phyloP scores from a whole-genome alignment of 2,329 filamentous ascomycete genomes.

The Bipolaris cookei region DNA sequence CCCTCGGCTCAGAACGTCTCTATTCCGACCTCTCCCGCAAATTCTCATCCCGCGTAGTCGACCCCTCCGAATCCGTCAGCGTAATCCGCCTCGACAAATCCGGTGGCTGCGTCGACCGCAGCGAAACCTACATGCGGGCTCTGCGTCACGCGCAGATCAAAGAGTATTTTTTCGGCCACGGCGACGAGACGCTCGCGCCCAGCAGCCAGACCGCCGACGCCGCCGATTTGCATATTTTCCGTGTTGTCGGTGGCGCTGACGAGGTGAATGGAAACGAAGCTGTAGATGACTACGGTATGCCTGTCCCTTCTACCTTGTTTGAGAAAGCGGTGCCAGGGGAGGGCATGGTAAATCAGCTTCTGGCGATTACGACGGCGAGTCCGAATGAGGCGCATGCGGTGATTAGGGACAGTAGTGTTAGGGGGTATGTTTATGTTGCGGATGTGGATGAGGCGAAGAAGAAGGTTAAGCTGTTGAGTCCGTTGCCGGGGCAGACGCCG shows the following conservation, averaged over 20 bases:
- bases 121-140: conserved; percentile 74
- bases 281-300: conserved; percentile 18
- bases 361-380: conserved; percentile 83
- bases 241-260: conserved; percentile 53
- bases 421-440: conserved; percentile 92
- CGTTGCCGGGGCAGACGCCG: conserved; percentile 81
- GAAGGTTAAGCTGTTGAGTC: conserved; percentile 80
- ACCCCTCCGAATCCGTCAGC: conserved; percentile 70
- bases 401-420: conserved; percentile 80
- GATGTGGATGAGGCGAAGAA: conserved; percentile 87
- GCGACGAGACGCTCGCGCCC: conserved; percentile 74
- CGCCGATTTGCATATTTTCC: conserved; percentile 74
- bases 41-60: conserved; percentile 59
- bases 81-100: conserved; percentile 84
- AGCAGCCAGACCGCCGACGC: conserved; percentile 87
- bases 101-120: conserved; percentile 80
- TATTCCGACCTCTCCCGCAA: conserved; percentile 75
- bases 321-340: conserved; percentile 69
- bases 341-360: conserved; percentile 77
- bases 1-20: conserved; percentile 79
- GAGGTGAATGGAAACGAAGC: conserved; percentile 18
- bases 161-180: conserved; percentile 92
- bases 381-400: conserved; percentile 71
- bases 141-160: conserved; percentile 78
- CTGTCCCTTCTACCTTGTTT: conserved; percentile 54